These are phyloP conservation scores for Deakozyma indianensis DNA, from an alignment of 805 yeast species.

Conservation along the genomic window DNA sequence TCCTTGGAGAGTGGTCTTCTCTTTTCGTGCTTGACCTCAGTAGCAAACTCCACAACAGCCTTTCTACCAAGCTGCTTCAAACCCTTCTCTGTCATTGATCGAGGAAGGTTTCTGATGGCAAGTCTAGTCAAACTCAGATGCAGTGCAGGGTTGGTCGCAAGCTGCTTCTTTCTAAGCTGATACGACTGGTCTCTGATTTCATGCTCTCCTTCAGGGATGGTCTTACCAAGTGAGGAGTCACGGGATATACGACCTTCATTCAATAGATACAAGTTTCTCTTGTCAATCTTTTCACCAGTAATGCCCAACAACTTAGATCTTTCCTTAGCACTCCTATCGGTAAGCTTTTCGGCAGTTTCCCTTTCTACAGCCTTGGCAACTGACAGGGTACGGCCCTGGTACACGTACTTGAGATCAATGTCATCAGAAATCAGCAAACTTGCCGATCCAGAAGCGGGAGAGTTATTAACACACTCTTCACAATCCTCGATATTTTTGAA, in stretches of 20 bases:
- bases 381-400: constrained; percentile 81
- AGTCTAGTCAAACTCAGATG: constrained; percentile 90
- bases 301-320: constrained; percentile 71
- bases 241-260: constrained; percentile 89
- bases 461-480: constrained; percentile 53
- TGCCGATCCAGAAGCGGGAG: constrained; percentile 56
- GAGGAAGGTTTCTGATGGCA: constrained; percentile 87
- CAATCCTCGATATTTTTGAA: constrained; percentile 50
- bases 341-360: constrained; percentile 59
- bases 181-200: constrained; percentile 82
- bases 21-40: constrained; percentile 56
- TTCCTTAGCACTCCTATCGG: constrained; percentile 57
- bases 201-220: constrained; percentile 56
- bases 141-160: constrained; percentile 77
- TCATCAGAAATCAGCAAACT: constrained; percentile 82
- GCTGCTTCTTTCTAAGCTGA: constrained; percentile 73
- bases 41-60: constrained; percentile 89
- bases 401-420: constrained; percentile 72
- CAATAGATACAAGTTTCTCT: constrained; percentile 67
- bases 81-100: constrained; percentile 79
- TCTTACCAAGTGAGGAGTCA: constrained; percentile 62
- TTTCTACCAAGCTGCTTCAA: constrained; percentile 86
- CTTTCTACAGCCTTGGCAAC: constrained; percentile 78
- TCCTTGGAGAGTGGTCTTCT: constrained; percentile 85
- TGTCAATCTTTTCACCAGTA: constrained; percentile 58